phyloP scores from a whole-genome alignment of 768 basidiomycete species.

The Tremella fuciformis region DNA sequence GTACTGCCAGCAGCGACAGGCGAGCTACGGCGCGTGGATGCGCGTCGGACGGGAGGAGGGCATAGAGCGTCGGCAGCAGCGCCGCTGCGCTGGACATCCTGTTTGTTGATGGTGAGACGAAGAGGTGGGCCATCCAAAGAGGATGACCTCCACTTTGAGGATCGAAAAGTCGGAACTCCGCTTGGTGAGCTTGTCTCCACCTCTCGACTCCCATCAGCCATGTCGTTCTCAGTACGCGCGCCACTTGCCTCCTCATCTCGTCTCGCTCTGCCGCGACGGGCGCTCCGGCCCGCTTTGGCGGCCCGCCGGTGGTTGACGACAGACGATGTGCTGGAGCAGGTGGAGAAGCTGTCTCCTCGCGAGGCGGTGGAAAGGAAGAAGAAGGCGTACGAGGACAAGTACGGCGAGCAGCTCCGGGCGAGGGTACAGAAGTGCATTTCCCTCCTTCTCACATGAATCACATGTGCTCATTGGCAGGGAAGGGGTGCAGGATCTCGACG shows the following conservation, averaged over 20 bases:
- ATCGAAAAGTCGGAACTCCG: too few relatives aligned
- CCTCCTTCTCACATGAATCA: neutral
- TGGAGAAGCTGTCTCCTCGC: slow-evolving; percentile 38
- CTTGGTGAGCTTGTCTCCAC: too few relatives aligned
- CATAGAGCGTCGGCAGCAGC: slow-evolving; percentile 35
- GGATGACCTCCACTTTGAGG: too few relatives aligned
- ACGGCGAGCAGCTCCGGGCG: slow-evolving; percentile 66
- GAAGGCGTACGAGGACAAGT: slow-evolving; percentile 53
- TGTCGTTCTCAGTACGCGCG: too few relatives aligned
- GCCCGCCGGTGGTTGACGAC: slow-evolving; percentile 1
- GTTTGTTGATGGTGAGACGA: too few relatives aligned
- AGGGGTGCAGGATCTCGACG: slow-evolving; percentile 53
- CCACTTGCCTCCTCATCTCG: too few relatives aligned
- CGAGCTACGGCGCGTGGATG: slow-evolving; percentile 16
- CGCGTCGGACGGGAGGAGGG: slow-evolving; percentile 29
- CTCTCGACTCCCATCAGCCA: too few relatives aligned
- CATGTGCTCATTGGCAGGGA: slow-evolving; percentile 45
- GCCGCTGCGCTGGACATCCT: slow-evolving; percentile 15
- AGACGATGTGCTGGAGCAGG: slow-evolving; percentile 31
- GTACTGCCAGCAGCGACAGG: slow-evolving; percentile 32
- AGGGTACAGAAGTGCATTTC: slow-evolving; percentile 32
- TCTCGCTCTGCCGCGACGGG: too few relatives aligned
- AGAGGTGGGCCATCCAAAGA: too few relatives aligned
- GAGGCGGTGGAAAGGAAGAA: slow-evolving; percentile 45
- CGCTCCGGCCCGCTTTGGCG: too few relatives aligned